Percentiles rank a stretch among this genome's conserved stretches.
Conservation (phyloP, 768 basidiomycete genomes). For the Coprinopsis marcescibilis region DNA sequence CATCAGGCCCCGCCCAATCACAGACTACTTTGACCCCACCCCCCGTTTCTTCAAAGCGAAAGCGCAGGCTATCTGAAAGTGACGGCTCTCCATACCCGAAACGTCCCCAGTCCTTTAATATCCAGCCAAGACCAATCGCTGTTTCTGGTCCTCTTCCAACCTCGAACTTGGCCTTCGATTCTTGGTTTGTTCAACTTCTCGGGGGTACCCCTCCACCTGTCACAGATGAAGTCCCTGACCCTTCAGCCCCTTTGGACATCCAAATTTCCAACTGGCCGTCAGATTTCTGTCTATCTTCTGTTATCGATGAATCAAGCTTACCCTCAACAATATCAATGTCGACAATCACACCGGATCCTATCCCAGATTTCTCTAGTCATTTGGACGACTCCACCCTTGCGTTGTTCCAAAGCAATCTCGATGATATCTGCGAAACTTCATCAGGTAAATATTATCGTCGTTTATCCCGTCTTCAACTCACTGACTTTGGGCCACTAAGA, state of each 20-base stretch:
- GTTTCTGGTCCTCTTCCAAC: background rate
- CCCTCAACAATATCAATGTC: too few relatives aligned
- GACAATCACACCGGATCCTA: too few relatives aligned
- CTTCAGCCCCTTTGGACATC: background rate
- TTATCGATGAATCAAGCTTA: too few relatives aligned
- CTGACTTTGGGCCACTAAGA: too few relatives aligned
- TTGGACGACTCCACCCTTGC: too few relatives aligned
- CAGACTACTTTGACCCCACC: background rate
- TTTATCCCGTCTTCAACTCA: too few relatives aligned
- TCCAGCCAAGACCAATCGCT: background rate
- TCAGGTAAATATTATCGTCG: too few relatives aligned
- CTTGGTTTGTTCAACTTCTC: background rate
- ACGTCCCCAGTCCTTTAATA: constrained; percentile 16
- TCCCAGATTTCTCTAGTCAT: too few relatives aligned
- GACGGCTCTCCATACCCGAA: constrained; percentile 20
- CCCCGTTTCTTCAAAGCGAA: constrained; percentile 18
- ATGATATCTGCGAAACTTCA: too few relatives aligned
- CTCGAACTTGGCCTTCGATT: background rate
- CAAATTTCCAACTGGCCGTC: background rate
- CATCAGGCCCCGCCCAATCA: too few relatives aligned
- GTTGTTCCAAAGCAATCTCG: too few relatives aligned
- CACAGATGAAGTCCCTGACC: background rate
- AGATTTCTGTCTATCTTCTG: background rate
- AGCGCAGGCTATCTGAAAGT: constrained; percentile 33
- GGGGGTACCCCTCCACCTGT: background rate